Evolutionary conservation across 129 eudicot genomes (phyloP).

Genomic region (Tagetes patula): DNA sequence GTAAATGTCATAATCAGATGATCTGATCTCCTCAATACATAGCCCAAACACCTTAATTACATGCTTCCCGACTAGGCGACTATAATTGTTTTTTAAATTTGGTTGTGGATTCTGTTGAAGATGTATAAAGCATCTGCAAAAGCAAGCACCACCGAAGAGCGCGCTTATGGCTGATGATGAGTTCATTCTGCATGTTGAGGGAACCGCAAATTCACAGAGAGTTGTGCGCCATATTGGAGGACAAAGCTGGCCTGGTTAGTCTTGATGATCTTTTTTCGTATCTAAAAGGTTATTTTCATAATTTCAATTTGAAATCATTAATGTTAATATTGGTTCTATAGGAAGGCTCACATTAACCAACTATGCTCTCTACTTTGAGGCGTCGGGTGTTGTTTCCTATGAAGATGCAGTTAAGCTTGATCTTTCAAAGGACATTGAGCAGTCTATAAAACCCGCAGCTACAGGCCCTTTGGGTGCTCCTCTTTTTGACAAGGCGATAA

Average conservation of each 20-base stretch:
- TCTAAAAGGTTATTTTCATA: background rate
- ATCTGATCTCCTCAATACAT: background rate
- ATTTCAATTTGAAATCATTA: background rate
- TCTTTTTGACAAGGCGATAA: slow-evolving; percentile 83
- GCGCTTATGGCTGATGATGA: slow-evolving; percentile 72
- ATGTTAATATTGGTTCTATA: slow-evolving; percentile 28
- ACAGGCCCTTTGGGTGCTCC: slow-evolving; percentile 98
- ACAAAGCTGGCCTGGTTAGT: slow-evolving; percentile 94
- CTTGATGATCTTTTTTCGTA: background rate
- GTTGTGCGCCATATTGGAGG: slow-evolving; percentile 93
- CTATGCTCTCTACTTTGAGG: slow-evolving; percentile 95
- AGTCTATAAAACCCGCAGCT: slow-evolving; percentile 61
- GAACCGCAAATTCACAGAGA: slow-evolving; percentile 81
- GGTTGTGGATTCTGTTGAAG: slow-evolving; percentile 37
- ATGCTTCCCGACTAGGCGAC: background rate
- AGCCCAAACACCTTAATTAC: background rate
- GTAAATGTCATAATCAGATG: background rate
- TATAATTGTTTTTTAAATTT: background rate
- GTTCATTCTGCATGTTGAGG: slow-evolving; percentile 90
- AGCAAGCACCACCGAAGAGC: slow-evolving; percentile 65
- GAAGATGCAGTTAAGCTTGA: slow-evolving; percentile 78
- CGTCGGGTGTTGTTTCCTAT: slow-evolving; percentile 57
- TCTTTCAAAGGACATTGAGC: slow-evolving; percentile 61
- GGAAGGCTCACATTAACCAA: slow-evolving; percentile 91
- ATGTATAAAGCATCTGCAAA: slow-evolving; percentile 74